Conservation (phyloP, 345 rosid genomes). For the Conringia planisiliqua region DNA sequence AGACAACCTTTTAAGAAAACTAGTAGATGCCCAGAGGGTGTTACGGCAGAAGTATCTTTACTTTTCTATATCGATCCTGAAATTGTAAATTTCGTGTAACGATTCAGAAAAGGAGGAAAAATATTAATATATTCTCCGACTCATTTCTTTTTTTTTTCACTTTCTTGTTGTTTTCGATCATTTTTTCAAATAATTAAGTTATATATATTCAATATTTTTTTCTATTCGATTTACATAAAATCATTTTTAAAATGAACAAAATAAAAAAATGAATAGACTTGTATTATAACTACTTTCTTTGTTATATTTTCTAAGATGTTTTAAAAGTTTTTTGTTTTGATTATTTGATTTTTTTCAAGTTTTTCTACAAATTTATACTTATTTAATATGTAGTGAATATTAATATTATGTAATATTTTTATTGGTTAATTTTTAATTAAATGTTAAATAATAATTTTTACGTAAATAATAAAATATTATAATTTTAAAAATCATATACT, state of each 20-base stretch:
- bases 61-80: conserved; percentile 19
- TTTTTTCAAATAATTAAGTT: neutral
- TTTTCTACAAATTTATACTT: too few species aligned
- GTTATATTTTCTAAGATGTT: too few species aligned
- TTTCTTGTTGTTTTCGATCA: neutral
- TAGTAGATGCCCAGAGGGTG: conserved; percentile 17
- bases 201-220: neutral
- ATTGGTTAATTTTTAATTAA: too few species aligned
- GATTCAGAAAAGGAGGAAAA: conserved; percentile 15
- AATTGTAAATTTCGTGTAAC: conserved; percentile 37
- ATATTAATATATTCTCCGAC: neutral
- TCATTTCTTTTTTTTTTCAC: neutral
- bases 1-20: conserved; percentile 11
- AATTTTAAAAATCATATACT: too few species aligned
- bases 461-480: too few species aligned
- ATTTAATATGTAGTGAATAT: too few species aligned
- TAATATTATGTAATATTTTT: neutral
- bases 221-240: neutral
- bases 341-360: too few species aligned
- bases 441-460: too few species aligned
- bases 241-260: neutral
- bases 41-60: conserved; percentile 4
- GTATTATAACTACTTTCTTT: neutral
- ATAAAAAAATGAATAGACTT: neutral
- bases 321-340: too few species aligned